Base-by-base conservation (phyloP, 1,284 basidiomycete species). In the Boletellus deceptivus region DNA sequence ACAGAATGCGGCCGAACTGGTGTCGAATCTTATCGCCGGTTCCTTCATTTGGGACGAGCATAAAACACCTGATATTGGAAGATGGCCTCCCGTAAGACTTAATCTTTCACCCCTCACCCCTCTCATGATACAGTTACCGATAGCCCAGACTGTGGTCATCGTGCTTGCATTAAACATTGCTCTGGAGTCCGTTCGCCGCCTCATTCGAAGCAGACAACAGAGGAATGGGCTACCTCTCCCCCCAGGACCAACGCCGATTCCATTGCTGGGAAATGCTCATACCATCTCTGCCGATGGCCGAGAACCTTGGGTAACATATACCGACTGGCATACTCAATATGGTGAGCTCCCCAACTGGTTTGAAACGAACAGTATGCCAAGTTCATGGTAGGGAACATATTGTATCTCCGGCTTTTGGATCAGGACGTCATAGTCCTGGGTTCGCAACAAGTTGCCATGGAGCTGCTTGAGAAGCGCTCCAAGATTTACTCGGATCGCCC, bases 401-500 rank as follows among this genome's bases (percentile, higher is more conserved):
- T 59, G 1, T 57, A 57, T 7, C 10, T 43, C n/a, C 44, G 45
- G 2, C 42, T 59, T 11, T 25, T 59, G 37, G 49, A 59, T n/a
- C 51, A 47, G 20, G 57, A 59, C 1, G 35, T 57, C 18, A 14
- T 59, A 20, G 34, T 59, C 2, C 25, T 57, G 13, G 47, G 55
- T 16, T 58, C 54, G 2, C 46, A 36, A 2, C n/a, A 10, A 3
- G 42, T 22, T 17, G 58, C 49, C 1, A 41, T 45, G 13, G 42
- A 53, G 16, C 13, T 59, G n/a, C 46, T 59, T 4, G 57, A 57
- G n/a, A 58, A 59, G 14, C 49, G 51, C n/a, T 55, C 57, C n/a
- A 35, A 33, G 2, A 11, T 52, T 13, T 58, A 54, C 45, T 57
- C 55, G 2, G 51, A 54, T 6, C 55, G 57, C n/a, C 58, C 58